Evolutionary conservation across 2,329 filamentous ascomycete genomes (phyloP).

Genomic region (Fusarium zealandicum): DNA sequence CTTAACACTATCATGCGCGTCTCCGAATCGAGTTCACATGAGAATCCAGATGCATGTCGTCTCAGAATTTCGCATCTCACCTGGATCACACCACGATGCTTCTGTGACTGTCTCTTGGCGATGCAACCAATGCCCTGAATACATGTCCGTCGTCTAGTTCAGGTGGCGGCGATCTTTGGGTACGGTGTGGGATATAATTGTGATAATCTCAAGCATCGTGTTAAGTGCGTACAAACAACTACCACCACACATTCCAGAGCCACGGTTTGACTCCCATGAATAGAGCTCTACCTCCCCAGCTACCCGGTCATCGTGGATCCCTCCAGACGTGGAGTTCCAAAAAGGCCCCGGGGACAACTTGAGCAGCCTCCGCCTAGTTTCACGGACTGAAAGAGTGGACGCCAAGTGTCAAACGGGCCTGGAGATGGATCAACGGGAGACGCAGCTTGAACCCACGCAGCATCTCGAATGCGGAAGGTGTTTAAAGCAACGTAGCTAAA

Average conservation of each 20-base stretch:
- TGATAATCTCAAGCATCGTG: constrained; percentile 1
- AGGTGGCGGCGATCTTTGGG: not conserved
- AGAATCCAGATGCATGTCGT: not conserved
- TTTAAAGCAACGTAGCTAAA: constrained; percentile 13
- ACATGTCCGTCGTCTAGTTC: not conserved
- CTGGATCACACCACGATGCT: constrained; percentile 19
- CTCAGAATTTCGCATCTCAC: not conserved
- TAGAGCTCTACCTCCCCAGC: not conserved
- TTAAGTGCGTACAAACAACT: not conserved
- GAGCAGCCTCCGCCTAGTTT: no score
- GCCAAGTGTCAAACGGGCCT: not conserved
- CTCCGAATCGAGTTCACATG: not conserved
- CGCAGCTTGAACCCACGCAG: not conserved
- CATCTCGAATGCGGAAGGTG: constrained; percentile 21
- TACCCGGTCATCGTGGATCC: not conserved
- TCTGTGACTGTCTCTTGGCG: not conserved
- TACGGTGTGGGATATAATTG: not conserved
- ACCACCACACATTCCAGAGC: not conserved
- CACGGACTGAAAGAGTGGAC: no score
- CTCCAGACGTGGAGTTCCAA: not conserved
- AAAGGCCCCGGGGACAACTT: not conserved
- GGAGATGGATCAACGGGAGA: constrained; percentile 4
- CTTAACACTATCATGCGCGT: not conserved
- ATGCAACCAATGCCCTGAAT: not conserved
- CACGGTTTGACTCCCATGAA: not conserved